Conservation (phyloP, 495 filamentous ascomycete genomes). For the Penicillium manginii region DNA sequence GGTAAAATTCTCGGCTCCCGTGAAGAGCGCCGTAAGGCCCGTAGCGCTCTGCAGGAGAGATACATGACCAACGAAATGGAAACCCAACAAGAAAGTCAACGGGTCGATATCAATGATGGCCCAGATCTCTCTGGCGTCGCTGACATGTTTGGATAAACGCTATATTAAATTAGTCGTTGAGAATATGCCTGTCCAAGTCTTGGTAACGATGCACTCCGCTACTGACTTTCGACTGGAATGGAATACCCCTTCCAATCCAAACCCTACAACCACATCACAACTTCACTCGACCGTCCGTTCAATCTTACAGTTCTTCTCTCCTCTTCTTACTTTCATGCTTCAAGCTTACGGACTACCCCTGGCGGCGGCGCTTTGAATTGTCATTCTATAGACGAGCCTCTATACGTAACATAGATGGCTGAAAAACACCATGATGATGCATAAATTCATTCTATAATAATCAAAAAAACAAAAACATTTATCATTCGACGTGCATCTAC, state of each 20-base stretch:
- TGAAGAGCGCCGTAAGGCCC: conserved; percentile 55
- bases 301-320: background rate
- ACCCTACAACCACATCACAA: too few relatives aligned
- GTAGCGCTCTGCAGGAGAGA: conserved; percentile 57
- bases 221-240: background rate
- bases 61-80: conserved; percentile 59
- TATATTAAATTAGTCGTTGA: background rate
- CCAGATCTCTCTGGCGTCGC: conserved; percentile 67
- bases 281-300: too few relatives aligned
- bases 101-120: conserved; percentile 57
- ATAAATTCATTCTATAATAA: conserved; percentile 5
- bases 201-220: too few relatives aligned
- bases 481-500: conserved; percentile 6
- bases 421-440: conserved; percentile 13
- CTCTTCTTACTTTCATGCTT: background rate
- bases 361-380: conserved; percentile 6
- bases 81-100: conserved; percentile 43
- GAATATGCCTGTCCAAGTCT: too few relatives aligned
- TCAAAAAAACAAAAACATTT: conserved; percentile 28
- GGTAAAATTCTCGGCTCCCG: conserved; percentile 70
- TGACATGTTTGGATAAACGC: conserved; percentile 64
- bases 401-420: conserved; percentile 14
- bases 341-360: conserved; percentile 3
- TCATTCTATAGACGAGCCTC: conserved; percentile 21
- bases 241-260: too few relatives aligned